Conservation (phyloP, 2,329 filamentous ascomycete species). For the Stachybotrys chartarum region DNA sequence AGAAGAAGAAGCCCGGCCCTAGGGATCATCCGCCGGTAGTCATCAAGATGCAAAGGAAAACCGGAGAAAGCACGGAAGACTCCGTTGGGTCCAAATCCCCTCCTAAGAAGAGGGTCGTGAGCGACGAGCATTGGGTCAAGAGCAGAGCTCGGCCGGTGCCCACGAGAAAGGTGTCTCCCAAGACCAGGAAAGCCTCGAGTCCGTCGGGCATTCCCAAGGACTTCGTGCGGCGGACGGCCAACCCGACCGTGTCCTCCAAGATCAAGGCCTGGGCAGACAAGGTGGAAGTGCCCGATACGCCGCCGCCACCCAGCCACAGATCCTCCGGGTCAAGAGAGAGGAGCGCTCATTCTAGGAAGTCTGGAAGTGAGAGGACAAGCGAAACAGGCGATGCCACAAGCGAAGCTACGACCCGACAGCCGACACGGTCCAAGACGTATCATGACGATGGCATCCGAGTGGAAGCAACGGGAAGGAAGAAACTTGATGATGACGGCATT, state of each 20-base stretch:
- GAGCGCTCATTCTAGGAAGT: slow-evolving; percentile 16
- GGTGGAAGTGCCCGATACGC: slow-evolving; percentile 41
- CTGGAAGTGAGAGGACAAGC: slow-evolving; percentile 18
- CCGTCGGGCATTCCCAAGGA: slow-evolving; percentile 45
- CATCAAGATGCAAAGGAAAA: slow-evolving; percentile 14
- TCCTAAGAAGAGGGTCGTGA: slow-evolving; percentile 87
- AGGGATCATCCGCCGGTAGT: slow-evolving; percentile 16
- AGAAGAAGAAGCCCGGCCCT: slow-evolving; percentile 32
- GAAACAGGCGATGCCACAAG: slow-evolving; percentile 17
- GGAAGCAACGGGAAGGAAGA: slow-evolving; percentile 14
- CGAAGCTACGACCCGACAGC: slow-evolving; percentile 18
- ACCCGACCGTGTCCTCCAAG: slow-evolving; percentile 50
- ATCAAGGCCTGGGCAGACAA: slow-evolving; percentile 55
- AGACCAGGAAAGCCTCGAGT: slow-evolving; percentile 18
- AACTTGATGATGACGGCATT: slow-evolving; percentile 23
- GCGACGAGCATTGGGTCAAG: slow-evolving; percentile 83
- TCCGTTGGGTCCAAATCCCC: slow-evolving; percentile 29
- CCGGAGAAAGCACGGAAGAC: slow-evolving; percentile 15
- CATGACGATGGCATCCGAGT: slow-evolving; percentile 20
- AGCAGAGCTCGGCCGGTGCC: slow-evolving; percentile 45
- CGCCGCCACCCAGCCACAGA: slow-evolving; percentile 26
- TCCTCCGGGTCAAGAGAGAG: slow-evolving; percentile 26
- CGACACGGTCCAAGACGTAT: slow-evolving; percentile 3
- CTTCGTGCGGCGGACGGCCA: slow-evolving; percentile 45
- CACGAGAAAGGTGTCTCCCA: slow-evolving; percentile 32